These are phyloP conservation scores for Allium fistulosum DNA, from an alignment of 106 monocot species.

Conservation along the genomic window DNA sequence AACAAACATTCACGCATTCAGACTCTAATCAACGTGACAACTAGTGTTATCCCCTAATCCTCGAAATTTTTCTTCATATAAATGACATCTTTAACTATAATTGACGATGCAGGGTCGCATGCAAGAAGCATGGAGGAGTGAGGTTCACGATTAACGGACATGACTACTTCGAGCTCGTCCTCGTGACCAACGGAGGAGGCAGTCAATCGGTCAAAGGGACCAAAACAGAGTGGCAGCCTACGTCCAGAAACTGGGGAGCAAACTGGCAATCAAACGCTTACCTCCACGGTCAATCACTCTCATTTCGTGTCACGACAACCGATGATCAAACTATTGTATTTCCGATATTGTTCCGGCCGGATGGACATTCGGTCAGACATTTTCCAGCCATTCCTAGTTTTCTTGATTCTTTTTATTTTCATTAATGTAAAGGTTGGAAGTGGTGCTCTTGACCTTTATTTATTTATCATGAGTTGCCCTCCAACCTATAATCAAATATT, in stretches of 20 bases:
- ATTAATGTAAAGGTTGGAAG: too few relatives aligned
- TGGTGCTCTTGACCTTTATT: too few relatives aligned
- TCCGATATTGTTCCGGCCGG: slow-evolving; percentile 10
- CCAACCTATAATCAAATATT: too few relatives aligned
- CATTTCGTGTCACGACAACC: slow-evolving; percentile 24
- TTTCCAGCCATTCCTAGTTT: not conserved
- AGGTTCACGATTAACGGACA: slow-evolving; percentile 32
- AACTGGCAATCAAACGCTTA: slow-evolving; percentile 18
- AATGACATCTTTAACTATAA: too few relatives aligned
- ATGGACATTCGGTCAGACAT: slow-evolving; percentile 29
- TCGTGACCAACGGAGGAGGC: slow-evolving; percentile 40
- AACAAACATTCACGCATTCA: too few relatives aligned
- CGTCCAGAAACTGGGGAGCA: slow-evolving; percentile 32
- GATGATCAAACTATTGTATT: slow-evolving; percentile 16
- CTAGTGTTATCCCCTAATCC: too few relatives aligned
- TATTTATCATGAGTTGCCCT: too few relatives aligned
- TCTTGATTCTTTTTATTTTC: too few relatives aligned
- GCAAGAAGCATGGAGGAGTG: slow-evolving; percentile 29
- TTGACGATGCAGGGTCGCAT: slow-evolving; percentile 7
- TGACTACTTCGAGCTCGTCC: slow-evolving; percentile 23
- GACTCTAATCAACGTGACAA: too few relatives aligned
- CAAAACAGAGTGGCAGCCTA: slow-evolving; percentile 13
- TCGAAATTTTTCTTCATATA: too few relatives aligned
- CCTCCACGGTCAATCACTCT: slow-evolving; percentile 16
- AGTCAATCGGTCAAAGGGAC: slow-evolving; percentile 34